Conservation (phyloP, 2,329 filamentous ascomycete species). For the Aspergillus fischeri region DNA sequence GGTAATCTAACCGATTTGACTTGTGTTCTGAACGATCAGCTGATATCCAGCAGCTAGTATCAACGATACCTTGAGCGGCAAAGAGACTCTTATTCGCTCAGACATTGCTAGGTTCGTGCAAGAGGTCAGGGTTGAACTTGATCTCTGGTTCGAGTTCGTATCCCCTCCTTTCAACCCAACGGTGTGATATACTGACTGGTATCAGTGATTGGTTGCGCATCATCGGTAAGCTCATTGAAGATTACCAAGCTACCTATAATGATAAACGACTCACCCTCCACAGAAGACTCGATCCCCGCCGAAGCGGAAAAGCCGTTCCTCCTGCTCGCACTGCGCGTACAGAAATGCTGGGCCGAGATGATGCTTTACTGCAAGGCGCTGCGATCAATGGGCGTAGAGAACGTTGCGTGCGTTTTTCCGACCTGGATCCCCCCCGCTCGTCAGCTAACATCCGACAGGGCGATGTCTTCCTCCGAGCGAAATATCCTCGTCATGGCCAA, state of each 20-base stretch:
- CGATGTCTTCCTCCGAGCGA: constrained; percentile 49
- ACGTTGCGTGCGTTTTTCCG: constrained; percentile 36
- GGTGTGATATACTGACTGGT: constrained; percentile 4
- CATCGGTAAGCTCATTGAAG: constrained; percentile 21
- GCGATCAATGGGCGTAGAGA: constrained; percentile 47
- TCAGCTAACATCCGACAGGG: constrained; percentile 12
- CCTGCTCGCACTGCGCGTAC: constrained; percentile 47
- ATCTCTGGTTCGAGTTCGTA: constrained; percentile 46
- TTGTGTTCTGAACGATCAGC: not conserved
- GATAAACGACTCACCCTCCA: not conserved
- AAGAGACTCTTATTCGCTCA: constrained; percentile 25
- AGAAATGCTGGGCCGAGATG: constrained; percentile 52
- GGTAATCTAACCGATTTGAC: constrained; percentile 10
- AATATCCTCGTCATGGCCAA: constrained; percentile 50
- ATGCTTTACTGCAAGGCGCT: constrained; percentile 52
- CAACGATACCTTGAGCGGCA: constrained; percentile 31
- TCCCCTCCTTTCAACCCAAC: not conserved
- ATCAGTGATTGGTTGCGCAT: constrained; percentile 34
- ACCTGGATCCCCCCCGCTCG: not conserved
- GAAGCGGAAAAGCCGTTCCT: constrained; percentile 36
- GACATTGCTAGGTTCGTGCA: constrained; percentile 40
- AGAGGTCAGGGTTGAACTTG: constrained; percentile 46
- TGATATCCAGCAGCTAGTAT: constrained; percentile 29
- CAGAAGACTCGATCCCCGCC: constrained; percentile 25
- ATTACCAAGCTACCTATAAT: not conserved